Base-by-base conservation (phyloP, 768 basidiomycete genomes). In the Zangia roseola region DNA sequence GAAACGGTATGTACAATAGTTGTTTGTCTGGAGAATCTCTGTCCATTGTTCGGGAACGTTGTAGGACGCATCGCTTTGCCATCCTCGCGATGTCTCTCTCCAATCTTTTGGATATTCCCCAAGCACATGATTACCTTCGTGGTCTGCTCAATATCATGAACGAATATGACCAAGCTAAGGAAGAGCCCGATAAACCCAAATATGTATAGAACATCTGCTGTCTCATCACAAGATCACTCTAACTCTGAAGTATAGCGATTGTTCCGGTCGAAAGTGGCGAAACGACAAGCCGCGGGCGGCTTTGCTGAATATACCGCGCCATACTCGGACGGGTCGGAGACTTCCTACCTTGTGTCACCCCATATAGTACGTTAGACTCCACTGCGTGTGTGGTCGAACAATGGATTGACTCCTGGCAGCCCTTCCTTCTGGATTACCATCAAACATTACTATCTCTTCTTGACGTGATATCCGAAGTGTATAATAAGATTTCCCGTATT, bases 401-500 rank as follows among this genome's bases (percentile, higher is more conserved):
- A 53, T 38, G 52, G 43, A 50, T 46, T 43, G 38, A 50, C 30
- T 23, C 25, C 45, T 10, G 43, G 44, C 54, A 93, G 91, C 88
- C 92, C n/a, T 94, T 94, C 69, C 74, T 85, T 3, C 67, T 94
- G 46, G 92, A 94, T 67, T 94, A 95, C 63, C 86, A 90, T 56
- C 88, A 94, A 69, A 89, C 88, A 10, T 80, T 94, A 30, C 80
- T 92, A 45, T 91, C 92, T 28, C 82, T 93, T 23, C 83, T 93
- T 45, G 93, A 94, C 62, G 87, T 94, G 40, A 78, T 94, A 34
- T 88, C 89, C 16, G 91, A 93, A 61, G 82, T 91, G 25, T 95
- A 94, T 73, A 84, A 88, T 69, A 92, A 91, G 68, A 86, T 95
- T 34, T 80, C 80, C 9, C 83, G 83, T 60, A 80, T 91, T 43